phyloP scores from a whole-genome alignment of 805 yeast species.

The Candida maesae region DNA sequence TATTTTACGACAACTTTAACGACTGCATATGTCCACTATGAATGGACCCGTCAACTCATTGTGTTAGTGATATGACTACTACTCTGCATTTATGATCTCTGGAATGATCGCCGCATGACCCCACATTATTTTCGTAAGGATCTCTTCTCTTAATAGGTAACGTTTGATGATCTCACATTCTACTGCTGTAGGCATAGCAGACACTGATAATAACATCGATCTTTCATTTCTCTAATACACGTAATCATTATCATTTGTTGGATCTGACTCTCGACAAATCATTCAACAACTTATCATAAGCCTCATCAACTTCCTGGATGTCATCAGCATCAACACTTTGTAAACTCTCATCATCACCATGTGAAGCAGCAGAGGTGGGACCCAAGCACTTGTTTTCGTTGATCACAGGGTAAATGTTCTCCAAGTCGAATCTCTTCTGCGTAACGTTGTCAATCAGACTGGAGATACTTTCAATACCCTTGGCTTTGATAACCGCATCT shows the following conservation, averaged over 20 bases:
- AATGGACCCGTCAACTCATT: neutral
- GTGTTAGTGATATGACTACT: neutral
- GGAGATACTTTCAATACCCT: slow-evolving; percentile 66
- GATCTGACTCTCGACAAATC: slow-evolving; percentile 64
- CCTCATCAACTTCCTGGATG: slow-evolving; percentile 57
- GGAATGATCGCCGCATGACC: slow-evolving; percentile 4
- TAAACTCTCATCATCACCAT: slow-evolving; percentile 11
- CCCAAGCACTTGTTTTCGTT: slow-evolving; percentile 14
- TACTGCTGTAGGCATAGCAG: too few relatives aligned
- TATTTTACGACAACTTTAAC: neutral
- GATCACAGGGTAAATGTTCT: slow-evolving; percentile 40
- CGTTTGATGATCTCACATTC: neutral
- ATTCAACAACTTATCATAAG: slow-evolving; percentile 66
- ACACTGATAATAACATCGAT: too few relatives aligned
- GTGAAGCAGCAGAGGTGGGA: too few relatives aligned
- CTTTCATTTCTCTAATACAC: neutral
- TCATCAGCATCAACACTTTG: slow-evolving; percentile 12
- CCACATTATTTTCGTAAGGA: neutral
- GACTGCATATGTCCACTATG: neutral
- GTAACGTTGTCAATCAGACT: slow-evolving; percentile 66
- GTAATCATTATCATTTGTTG: slow-evolving; percentile 30
- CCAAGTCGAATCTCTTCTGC: slow-evolving; percentile 47
- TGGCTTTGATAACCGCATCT: slow-evolving; percentile 62
- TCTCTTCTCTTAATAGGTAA: too few relatives aligned
- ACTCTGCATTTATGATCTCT: slow-evolving; percentile 3